Percentiles rank a stretch among this genome's conserved stretches.
Conservation (phyloP, 1,139 yeast species). For the Saccharomyces hybrid region DNA sequence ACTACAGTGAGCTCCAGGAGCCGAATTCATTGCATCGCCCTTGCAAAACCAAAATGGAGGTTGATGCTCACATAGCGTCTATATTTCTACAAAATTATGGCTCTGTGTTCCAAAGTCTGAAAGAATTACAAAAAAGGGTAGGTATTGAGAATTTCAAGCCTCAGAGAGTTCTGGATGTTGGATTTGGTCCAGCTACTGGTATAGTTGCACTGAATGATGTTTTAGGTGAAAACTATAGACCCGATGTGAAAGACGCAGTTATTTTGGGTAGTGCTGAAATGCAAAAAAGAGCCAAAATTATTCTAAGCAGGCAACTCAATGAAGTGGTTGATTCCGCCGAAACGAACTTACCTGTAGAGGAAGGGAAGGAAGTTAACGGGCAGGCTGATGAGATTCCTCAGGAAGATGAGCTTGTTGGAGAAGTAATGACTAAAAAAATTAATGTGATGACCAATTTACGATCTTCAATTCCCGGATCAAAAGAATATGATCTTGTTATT, state of each 20-base stretch:
- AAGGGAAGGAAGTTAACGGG: conserved; percentile 14
- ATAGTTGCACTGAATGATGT: conserved; percentile 80
- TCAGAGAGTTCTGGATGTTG: conserved; percentile 61
- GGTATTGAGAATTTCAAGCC: conserved; percentile 51
- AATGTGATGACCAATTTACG: conserved; percentile 47
- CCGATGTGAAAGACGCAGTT: conserved; percentile 61
- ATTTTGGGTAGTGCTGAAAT: conserved; percentile 66
- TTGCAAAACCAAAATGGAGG: conserved; percentile 53
- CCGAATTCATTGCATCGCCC: conserved; percentile 42
- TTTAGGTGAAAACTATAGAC: conserved; percentile 56
- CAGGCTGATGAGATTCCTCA: conserved; percentile 19
- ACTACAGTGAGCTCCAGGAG: conserved; percentile 44
- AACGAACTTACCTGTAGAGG: conserved; percentile 15
- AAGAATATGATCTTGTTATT: conserved; percentile 71
- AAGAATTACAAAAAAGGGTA: conserved; percentile 55
- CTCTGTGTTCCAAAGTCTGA: conserved; percentile 55
- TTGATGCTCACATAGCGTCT: conserved; percentile 77
- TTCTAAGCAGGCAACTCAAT: conserved; percentile 60
- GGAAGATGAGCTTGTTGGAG: conserved; percentile 42
- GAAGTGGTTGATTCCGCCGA: conserved; percentile 36
- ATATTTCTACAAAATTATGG: conserved; percentile 82
- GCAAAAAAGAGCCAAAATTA: conserved; percentile 71
- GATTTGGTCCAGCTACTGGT: conserved; percentile 91
- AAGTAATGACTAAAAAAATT: conserved; percentile 50
- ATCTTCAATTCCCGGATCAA: conserved; percentile 40